Conservation (phyloP, 1,139 yeast species). For the Candida gigantensis region DNA sequence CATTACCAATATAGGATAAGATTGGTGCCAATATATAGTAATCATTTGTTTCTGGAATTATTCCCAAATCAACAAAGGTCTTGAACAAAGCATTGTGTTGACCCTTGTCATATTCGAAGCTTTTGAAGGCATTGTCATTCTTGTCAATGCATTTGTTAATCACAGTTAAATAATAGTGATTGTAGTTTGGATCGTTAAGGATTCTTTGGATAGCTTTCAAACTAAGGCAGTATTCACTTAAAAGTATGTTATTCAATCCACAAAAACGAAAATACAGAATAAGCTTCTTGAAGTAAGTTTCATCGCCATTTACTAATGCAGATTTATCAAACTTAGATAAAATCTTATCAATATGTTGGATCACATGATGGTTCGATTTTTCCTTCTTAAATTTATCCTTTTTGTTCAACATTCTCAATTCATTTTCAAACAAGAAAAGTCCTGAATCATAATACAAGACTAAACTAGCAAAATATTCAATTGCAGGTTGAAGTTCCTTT, state of each 20-base stretch:
- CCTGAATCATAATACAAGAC: slow-evolving; percentile 17
- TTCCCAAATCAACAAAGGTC: not conserved
- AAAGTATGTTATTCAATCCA: slow-evolving; percentile 7
- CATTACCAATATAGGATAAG: slow-evolving; percentile 5
- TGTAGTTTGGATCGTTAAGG: slow-evolving; percentile 5
- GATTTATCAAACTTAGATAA: slow-evolving; percentile 23
- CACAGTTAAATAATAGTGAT: not conserved
- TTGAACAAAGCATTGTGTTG: slow-evolving; percentile 1
- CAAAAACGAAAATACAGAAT: slow-evolving; percentile 9
- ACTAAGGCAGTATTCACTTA: not conserved
- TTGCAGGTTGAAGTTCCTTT: slow-evolving; percentile 17
- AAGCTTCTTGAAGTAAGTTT: slow-evolving; percentile 5
- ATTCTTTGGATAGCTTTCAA: slow-evolving; percentile 6
- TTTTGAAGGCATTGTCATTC: not conserved
- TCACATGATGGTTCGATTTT: slow-evolving; percentile 17
- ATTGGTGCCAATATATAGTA: slow-evolving; percentile 9
- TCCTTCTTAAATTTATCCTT: slow-evolving; percentile 23
- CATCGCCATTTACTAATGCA: slow-evolving; percentile 10
- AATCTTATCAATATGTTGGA: slow-evolving; percentile 21
- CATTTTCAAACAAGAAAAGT: slow-evolving; percentile 25
- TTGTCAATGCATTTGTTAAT: not conserved
- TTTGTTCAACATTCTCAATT: slow-evolving; percentile 24
- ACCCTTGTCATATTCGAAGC: not conserved
- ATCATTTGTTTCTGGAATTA: slow-evolving; percentile 5
- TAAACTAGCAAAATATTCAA: slow-evolving; percentile 6